These are phyloP conservation scores for Colletotrichum orchidophilum DNA, from an alignment of 2,329 filamentous ascomycete genomes.

Conservation along the genomic window DNA sequence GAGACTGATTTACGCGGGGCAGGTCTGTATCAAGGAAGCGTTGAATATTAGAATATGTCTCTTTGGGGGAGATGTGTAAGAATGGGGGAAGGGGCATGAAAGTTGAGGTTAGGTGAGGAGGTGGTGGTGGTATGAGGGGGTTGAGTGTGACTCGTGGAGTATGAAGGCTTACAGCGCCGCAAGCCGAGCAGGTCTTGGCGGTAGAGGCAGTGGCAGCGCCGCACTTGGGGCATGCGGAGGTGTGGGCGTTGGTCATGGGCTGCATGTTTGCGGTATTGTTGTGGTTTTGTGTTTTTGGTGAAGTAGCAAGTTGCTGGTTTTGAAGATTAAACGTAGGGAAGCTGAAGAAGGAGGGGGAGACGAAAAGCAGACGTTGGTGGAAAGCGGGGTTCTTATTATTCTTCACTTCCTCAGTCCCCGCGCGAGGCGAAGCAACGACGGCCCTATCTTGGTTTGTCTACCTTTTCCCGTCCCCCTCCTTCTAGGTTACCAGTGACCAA, in stretches of 20 bases:
- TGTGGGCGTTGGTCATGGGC: conserved; percentile 46
- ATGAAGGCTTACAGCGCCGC: conserved; percentile 65
- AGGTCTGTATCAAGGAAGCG: conserved; percentile 38
- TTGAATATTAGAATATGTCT: background rate
- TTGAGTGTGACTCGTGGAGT: background rate
- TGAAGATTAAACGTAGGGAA: background rate
- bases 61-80: background rate
- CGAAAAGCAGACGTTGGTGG: background rate
- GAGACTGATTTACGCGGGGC: conserved; percentile 41
- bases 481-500: conserved; percentile 10
- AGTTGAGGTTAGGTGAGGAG: background rate
- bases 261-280: conserved; percentile 35
- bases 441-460: background rate
- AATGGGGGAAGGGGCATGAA: background rate
- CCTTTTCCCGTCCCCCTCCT: background rate
- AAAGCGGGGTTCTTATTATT: conserved; percentile 21
- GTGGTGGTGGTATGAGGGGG: background rate
- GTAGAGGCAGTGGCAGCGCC: conserved; percentile 53
- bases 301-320: background rate
- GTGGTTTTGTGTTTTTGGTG: background rate
- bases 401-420: conserved; percentile 1
- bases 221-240: conserved; percentile 66
- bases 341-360: background rate
- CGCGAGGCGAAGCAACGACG: background rate
- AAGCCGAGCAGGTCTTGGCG: conserved; percentile 63